Percentiles rank a stretch among this genome's conserved stretches.
Evolutionary conservation across 352 stramenopile species (phyloP).

Genomic region (Globisporangium irregulare): DNA sequence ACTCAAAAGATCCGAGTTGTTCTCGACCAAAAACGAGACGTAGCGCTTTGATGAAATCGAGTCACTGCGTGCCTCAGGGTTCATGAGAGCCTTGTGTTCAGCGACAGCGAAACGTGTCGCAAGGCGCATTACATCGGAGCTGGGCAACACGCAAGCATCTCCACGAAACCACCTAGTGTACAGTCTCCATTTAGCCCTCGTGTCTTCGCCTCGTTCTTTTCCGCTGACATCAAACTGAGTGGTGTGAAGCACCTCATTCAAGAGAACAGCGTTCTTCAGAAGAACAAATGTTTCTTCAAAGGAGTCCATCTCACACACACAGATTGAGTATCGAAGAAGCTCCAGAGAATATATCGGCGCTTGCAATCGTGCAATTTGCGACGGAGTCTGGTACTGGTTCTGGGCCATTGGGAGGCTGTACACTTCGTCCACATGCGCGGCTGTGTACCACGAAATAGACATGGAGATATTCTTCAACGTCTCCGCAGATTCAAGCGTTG

Average conservation of each 20-base stretch:
- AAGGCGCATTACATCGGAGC: conserved; percentile 50
- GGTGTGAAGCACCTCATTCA: conserved; percentile 50
- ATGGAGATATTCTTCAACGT: conserved; percentile 53
- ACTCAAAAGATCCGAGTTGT: conserved; percentile 61
- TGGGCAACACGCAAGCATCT: conserved; percentile 46
- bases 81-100: conserved; percentile 45
- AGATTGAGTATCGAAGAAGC: conserved; percentile 58
- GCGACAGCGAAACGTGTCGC: conserved; percentile 57
- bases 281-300: conserved; percentile 65
- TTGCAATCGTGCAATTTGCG: conserved; percentile 40
- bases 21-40: conserved; percentile 64
- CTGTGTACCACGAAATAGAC: conserved; percentile 57
- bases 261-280: conserved; percentile 48
- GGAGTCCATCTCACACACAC: conserved; percentile 45
- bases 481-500: conserved; percentile 13
- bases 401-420: conserved; percentile 27
- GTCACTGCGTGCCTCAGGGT: conserved; percentile 19
- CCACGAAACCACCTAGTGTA: conserved; percentile 63
- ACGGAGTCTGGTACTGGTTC: conserved; percentile 17
- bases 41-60: conserved; percentile 59
- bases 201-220: not conserved
- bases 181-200: conserved; percentile 22
- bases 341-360: conserved; percentile 59
- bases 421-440: conserved; percentile 49
- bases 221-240: conserved; percentile 32